Conservation (phyloP, 2,329 filamentous ascomycete species). For the Ophiostoma australiae region DNA sequence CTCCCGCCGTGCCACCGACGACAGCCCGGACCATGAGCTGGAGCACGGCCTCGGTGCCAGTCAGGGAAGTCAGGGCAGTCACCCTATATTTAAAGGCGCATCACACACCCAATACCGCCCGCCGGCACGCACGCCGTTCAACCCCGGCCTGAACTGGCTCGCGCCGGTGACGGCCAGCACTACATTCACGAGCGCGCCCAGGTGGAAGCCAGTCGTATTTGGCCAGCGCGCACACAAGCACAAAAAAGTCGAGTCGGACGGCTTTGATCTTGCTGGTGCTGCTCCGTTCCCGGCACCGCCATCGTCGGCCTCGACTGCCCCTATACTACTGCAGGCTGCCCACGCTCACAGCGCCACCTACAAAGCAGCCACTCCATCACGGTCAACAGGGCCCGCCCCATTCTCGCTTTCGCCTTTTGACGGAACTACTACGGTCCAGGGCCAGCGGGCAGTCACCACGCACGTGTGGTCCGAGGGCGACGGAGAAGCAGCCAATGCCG, state of each 20-base stretch:
- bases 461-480: constrained; percentile 23
- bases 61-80: background rate
- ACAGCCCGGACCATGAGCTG: background rate
- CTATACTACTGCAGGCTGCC: background rate
- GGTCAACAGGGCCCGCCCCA: background rate
- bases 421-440: background rate
- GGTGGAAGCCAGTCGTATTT: constrained; percentile 2
- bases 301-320: background rate
- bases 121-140: constrained; percentile 14
- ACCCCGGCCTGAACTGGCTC: constrained; percentile 24
- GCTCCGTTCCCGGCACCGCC: background rate
- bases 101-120: background rate
- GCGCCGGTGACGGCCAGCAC: constrained; percentile 3
- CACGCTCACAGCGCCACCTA: background rate
- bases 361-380: background rate
- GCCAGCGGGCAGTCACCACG: constrained; percentile 17
- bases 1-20: background rate
- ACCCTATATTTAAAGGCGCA: too few species aligned
- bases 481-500: background rate
- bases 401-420: constrained; percentile 16
- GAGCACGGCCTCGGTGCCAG: constrained; percentile 2
- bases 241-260: background rate
- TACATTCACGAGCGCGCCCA: too few species aligned
- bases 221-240: background rate
- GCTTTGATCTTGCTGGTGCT: background rate